Evolutionary conservation across 257 asterid species (phyloP), one percentile per base, ranked within the genome.

Genomic region (Paulownia fortunei): DNA sequence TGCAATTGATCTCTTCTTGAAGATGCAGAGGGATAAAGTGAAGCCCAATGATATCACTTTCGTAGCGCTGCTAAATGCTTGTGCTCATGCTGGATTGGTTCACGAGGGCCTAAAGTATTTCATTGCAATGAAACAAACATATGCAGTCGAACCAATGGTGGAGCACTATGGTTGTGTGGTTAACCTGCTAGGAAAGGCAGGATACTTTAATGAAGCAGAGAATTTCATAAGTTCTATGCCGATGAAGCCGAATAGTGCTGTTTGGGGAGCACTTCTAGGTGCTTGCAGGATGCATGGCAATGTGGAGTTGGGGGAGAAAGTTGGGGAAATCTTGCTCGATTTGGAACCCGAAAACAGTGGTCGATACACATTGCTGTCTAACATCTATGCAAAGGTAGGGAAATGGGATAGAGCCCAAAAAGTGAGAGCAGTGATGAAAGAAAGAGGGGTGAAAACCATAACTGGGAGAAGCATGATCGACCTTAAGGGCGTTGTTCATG

Each of bases 131-230:
- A 78, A 84, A 52, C 73, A 55, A 19, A 62, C n/a, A 4, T 80
- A 85, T 4, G 37, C 37, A 1, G 47, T 90, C 18, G 84, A 65
- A 3, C 92, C 92, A 10, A 79, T 63, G 9, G 55, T 80, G 49
- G 92, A 92, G 82, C 94, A 92, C 68, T 92, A 88, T 24, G 91
- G 87, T 4, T 88, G 91, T 64, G 77, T 87, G 0, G 91, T 86
- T 11, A 89, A 87, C 72, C 69, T 92, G 10, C 79, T 89, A 8
- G 92, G 94, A 19, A 82, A 87, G 46, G 82, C 90, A 2, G 91
- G 94, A 9, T 74, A 73, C 32, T 41, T 91, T n/a, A 41, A 60
- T 5, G 92, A 89, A 82, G 97, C 92, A 0, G 78, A 82, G 75
- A 85, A 62, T 69, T 23, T 89, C 5, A 77, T 87, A 66, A 76